Percentiles rank a stretch among this genome's conserved stretches.
Conservation (phyloP, 2,329 filamentous ascomycete species). For the Hypoxylon sp. region DNA sequence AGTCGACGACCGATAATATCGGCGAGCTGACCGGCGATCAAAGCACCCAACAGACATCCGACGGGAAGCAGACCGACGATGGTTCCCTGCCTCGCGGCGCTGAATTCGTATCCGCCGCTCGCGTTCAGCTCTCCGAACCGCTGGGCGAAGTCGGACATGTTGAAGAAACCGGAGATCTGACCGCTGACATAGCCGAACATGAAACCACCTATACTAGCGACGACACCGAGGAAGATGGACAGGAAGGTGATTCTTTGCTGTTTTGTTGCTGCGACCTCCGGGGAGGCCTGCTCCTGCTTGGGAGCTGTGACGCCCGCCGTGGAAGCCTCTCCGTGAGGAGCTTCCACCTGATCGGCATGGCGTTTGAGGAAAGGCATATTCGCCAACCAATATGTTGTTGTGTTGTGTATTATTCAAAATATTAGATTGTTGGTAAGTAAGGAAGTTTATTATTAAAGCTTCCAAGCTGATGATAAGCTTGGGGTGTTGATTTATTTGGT, state of each 20-base stretch:
- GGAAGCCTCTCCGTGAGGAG: constrained; percentile 26
- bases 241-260: constrained; percentile 45
- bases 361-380: constrained; percentile 45
- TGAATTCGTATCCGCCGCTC: constrained; percentile 58
- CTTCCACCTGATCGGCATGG: constrained; percentile 41
- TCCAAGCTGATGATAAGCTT: constrained; percentile 17
- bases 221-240: constrained; percentile 58
- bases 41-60: constrained; percentile 66
- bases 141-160: constrained; percentile 63
- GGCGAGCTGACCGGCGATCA: constrained; percentile 67
- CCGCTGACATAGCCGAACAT: constrained; percentile 67
- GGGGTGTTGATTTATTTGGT: constrained; percentile 14
- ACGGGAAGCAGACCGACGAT: constrained; percentile 70
- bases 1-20: constrained; percentile 68
- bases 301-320: constrained; percentile 13
- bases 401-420: too few relatives aligned
- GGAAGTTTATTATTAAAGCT: constrained; percentile 5
- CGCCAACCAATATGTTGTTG: constrained; percentile 10
- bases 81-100: constrained; percentile 67
- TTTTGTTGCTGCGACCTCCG: constrained; percentile 12
- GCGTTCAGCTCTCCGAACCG: constrained; percentile 60
- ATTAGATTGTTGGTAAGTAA: too few relatives aligned
- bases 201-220: constrained; percentile 65
- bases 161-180: constrained; percentile 69
- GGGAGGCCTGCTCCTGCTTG: constrained; percentile 23